Base-by-base conservation (phyloP, 305 asterid species). In the Ilex paraguariensis region DNA sequence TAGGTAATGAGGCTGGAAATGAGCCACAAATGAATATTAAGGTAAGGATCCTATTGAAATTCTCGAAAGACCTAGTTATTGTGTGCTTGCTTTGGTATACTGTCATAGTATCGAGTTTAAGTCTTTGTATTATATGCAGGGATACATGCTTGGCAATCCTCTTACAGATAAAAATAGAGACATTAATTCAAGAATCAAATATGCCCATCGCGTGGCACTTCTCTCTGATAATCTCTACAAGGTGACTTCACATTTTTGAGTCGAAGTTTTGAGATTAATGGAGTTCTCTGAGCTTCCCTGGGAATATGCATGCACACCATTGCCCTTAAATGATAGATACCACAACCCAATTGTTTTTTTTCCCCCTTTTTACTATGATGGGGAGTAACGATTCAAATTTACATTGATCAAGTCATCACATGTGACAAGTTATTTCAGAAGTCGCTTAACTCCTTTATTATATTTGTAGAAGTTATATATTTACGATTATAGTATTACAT, bases 141-240 rank as follows among this genome's bases (percentile, higher is more conserved):
- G 82, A 16, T 82, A 82, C 50, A 21, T 75, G 59, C 28, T 67
- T 13, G 85, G 85, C 13, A 82, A 82, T 62, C 28, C 28, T 21
- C 2, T 21, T 0, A 21, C 28, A 0, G 28, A 21, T 21, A 21
- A 21, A 21, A 21, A 21, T 21, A 21, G 28, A 21, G 28, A 21
- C 28, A 2, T 21, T 21, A 21, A 21, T 21, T 21, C 28, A 21
- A 21, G 28, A 21, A 21, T 21, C 28, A 21, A 21, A 21, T 21
- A 21, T 21, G 28, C 28, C 28, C 75, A 77, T 45, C 72, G 71
- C 15, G 65, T 77, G 79, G 81, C 73, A 62, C 77, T 76, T 11
- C 30, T 79, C 1, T 66, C 82, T 8, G 63, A 73, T 42, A 59
- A 55, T 58, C 13, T 58, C 16, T 75, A 71, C 65, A 28, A 61